These are phyloP conservation scores for Talaromyces nanjingensis DNA, from an alignment of 495 filamentous ascomycete species.

Conservation along the genomic window DNA sequence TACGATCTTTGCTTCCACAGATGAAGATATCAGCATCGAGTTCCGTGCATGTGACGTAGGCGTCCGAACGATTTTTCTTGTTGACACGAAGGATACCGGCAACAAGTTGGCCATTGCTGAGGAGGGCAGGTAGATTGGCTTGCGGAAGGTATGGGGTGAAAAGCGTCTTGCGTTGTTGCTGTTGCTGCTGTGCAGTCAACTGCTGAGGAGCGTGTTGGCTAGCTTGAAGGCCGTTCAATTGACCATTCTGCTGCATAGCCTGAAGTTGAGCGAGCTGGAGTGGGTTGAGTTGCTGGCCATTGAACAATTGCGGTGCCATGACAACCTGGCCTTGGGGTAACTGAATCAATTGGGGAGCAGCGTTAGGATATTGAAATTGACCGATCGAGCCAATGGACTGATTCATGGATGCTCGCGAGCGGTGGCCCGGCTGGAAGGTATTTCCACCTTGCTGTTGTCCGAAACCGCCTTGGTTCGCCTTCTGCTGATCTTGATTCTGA, in stretches of 20 bases:
- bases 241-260: conserved; percentile 72
- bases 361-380: conserved; percentile 78
- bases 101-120: conserved; percentile 88
- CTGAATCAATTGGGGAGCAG: conserved; percentile 84
- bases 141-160: conserved; percentile 98
- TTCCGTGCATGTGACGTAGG: conserved; percentile 91
- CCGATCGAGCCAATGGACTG: conserved; percentile 83
- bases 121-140: conserved; percentile 83
- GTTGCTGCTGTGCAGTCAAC: conserved; percentile 64
- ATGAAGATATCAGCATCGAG: conserved; percentile 99
- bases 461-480: conserved; percentile 55
- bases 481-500: conserved; percentile 46
- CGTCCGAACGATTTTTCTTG: conserved; percentile 98
- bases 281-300: conserved; percentile 78
- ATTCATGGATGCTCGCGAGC: conserved; percentile 73
- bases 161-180: conserved; percentile 94
- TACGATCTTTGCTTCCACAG: conserved; percentile 96
- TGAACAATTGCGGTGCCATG: conserved; percentile 66
- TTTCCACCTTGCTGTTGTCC: conserved; percentile 52
- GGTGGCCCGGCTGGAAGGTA: conserved; percentile 88
- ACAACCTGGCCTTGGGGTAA: conserved; percentile 76
- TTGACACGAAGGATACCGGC: conserved; percentile 96
- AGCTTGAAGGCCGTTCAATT: conserved; percentile 68
- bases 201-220: conserved; percentile 71
- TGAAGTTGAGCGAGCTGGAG: conserved; percentile 89